A percentile compares a stretch with the other conserved stretches of the same genome.
phyloP scores from a whole-genome alignment of 495 filamentous ascomycete genomes.

The Glonium stellatum region DNA sequence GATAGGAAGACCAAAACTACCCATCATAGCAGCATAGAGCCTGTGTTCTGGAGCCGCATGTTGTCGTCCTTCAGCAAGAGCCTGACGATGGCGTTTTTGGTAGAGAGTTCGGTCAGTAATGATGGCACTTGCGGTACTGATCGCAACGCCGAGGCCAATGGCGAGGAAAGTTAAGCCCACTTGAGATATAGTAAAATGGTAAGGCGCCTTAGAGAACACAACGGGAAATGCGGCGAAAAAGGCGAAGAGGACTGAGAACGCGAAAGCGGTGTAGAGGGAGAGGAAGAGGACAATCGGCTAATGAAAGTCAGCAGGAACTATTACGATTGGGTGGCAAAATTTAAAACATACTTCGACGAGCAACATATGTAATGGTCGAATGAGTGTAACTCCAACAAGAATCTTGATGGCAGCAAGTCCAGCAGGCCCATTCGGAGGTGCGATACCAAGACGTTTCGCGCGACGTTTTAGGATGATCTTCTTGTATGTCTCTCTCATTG shows the following conservation, averaged over 20 bases:
- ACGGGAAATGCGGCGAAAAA: constrained; percentile 62
- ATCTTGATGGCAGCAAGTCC: constrained; percentile 38
- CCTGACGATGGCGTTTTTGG: constrained; percentile 25
- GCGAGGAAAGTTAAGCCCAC: constrained; percentile 54
- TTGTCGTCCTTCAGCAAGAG: background rate
- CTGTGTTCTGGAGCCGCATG: constrained; percentile 49
- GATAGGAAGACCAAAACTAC: constrained; percentile 49
- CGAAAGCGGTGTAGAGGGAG: constrained; percentile 55
- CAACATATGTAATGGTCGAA: constrained; percentile 60
- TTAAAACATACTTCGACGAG: constrained; percentile 41
- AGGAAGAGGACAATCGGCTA: constrained; percentile 55
- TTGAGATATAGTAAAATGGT: constrained; percentile 30
- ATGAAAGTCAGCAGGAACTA: background rate
- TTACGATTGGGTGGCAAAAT: background rate
- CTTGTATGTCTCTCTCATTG: constrained; percentile 57
- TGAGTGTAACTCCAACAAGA: constrained; percentile 49
- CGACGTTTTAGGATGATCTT: constrained; percentile 50
- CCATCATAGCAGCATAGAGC: constrained; percentile 54
- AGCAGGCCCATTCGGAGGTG: constrained; percentile 35
- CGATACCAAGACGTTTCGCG: constrained; percentile 40
- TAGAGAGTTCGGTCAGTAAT: constrained; percentile 42
- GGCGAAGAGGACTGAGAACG: constrained; percentile 56
- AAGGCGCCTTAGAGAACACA: constrained; percentile 20
- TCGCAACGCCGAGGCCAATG: constrained; percentile 50
- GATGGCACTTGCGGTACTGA: constrained; percentile 43